These are phyloP conservation scores for Alternaria ethzedia DNA, from an alignment of 2,329 filamentous ascomycete genomes.

Conservation along the genomic window DNA sequence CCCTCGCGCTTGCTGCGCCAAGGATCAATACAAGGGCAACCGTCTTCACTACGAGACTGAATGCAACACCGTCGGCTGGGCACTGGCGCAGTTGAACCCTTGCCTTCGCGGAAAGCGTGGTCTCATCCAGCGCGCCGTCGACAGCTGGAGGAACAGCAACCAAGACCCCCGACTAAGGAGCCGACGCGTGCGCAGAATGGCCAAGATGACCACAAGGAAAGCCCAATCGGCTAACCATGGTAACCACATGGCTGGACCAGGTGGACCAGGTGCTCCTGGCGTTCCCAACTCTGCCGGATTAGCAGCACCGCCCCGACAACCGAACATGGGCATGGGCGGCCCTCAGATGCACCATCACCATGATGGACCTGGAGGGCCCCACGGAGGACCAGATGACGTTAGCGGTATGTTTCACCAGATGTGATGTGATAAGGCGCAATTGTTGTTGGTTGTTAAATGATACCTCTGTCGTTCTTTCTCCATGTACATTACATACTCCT, in stretches of 20 bases:
- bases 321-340: slow-evolving; percentile 72
- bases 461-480: slow-evolving; percentile 51
- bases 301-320: slow-evolving; percentile 64
- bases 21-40: slow-evolving; percentile 96
- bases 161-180: slow-evolving; percentile 91
- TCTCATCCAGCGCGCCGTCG: slow-evolving; percentile 93
- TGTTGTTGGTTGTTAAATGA: slow-evolving; percentile 48
- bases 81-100: slow-evolving; percentile 89
- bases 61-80: slow-evolving; percentile 99
- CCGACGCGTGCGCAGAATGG: slow-evolving; percentile 89
- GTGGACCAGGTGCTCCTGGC: slow-evolving; percentile 65
- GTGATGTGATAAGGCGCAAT: slow-evolving; percentile 59
- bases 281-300: slow-evolving; percentile 70
- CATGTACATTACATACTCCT: slow-evolving; percentile 53
- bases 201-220: slow-evolving; percentile 91
- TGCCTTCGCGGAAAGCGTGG: slow-evolving; percentile 91
- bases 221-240: slow-evolving; percentile 65
- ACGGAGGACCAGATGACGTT: slow-evolving; percentile 75
- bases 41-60: slow-evolving; percentile 96
- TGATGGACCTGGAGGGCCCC: slow-evolving; percentile 70
- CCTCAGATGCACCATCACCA: slow-evolving; percentile 75
- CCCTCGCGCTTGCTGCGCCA: slow-evolving; percentile 89
- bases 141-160: slow-evolving; percentile 99
- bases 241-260: slow-evolving; percentile 71
- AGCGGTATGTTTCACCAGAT: slow-evolving; percentile 99